Evolutionary conservation across 345 rosid genomes (phyloP).

Genomic region (Citrus hindsii): DNA sequence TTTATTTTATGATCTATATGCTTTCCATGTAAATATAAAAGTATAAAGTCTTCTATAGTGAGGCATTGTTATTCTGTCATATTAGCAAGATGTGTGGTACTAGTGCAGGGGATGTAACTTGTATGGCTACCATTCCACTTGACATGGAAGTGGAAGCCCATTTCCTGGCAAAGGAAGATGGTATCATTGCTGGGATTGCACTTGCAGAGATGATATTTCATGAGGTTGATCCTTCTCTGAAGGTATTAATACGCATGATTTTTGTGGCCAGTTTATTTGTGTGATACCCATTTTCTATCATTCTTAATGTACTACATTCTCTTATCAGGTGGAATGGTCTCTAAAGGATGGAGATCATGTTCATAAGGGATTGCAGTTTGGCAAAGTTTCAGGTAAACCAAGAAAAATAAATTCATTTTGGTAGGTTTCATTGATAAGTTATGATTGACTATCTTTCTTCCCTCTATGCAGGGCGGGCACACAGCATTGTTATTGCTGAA

Average conservation of each 20-base stretch:
- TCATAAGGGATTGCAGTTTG: slow-evolving; percentile 81
- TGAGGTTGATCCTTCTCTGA: slow-evolving; percentile 81
- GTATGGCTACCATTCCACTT: slow-evolving; percentile 82
- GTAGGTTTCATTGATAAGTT: background rate
- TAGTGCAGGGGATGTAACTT: slow-evolving; percentile 83
- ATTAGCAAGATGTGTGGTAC: slow-evolving; percentile 18
- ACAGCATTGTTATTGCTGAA: slow-evolving; percentile 83
- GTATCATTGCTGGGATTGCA: slow-evolving; percentile 77
- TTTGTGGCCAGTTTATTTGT: slow-evolving; percentile 8
- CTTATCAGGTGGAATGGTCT: slow-evolving; percentile 77
- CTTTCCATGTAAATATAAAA: background rate
- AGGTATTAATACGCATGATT: slow-evolving; percentile 36
- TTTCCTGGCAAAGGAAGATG: slow-evolving; percentile 93
- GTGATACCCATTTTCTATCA: slow-evolving; percentile 12
- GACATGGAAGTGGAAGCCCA: slow-evolving; percentile 89
- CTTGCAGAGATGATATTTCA: slow-evolving; percentile 84
- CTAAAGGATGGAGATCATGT: slow-evolving; percentile 80
- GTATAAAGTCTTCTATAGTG: background rate
- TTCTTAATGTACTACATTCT: slow-evolving; percentile 7
- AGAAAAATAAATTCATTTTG: background rate
- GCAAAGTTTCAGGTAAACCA: slow-evolving; percentile 70
- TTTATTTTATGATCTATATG: background rate
- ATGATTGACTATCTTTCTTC: background rate
- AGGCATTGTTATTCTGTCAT: background rate
- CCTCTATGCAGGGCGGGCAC: slow-evolving; percentile 61